Evolutionary conservation across 352 stramenopile species (phyloP).

Genomic region (Thraustotheca clavata): DNA sequence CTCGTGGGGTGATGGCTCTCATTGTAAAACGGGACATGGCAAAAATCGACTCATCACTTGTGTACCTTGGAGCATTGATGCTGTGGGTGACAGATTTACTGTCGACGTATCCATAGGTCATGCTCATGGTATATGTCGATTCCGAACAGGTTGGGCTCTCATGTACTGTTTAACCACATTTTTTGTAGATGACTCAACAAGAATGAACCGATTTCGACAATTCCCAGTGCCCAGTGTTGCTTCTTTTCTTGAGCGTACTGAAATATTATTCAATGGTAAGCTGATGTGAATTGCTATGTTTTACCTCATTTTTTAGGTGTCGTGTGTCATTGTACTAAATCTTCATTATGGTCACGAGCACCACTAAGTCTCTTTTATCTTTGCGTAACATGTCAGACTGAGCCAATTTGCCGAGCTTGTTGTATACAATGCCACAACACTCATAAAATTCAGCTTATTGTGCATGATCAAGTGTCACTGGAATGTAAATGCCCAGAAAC

Average conservation of each 20-base stretch:
- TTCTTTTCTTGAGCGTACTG: conserved; percentile 17
- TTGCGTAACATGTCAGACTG: conserved; percentile 35
- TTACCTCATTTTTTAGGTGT: not conserved
- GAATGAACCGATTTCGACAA: conserved; percentile 55
- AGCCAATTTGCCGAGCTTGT: conserved; percentile 46
- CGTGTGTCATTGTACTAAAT: not conserved
- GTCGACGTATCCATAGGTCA: conserved; percentile 50
- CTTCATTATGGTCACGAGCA: not conserved
- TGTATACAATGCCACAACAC: conserved; percentile 36
- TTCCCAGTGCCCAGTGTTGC: conserved; percentile 35
- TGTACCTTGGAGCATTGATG: conserved; percentile 49
- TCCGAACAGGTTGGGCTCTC: conserved; percentile 31
- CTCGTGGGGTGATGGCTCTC: conserved; percentile 51
- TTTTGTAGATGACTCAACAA: conserved; percentile 22
- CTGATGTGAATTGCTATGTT: not conserved
- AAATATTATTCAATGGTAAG: conserved; percentile 23
- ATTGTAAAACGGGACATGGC: conserved; percentile 36
- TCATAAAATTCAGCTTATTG: conserved; percentile 26
- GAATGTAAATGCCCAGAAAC: not conserved
- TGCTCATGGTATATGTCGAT: conserved; percentile 48
- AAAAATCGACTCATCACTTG: conserved; percentile 40
- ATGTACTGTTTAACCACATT: not conserved
- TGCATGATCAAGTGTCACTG: not conserved
- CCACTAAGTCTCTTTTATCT: conserved; percentile 36
- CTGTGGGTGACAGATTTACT: conserved; percentile 26